Conservation (phyloP, 2,329 filamentous ascomycete genomes). For the Pseudonectria foliicola region DNA sequence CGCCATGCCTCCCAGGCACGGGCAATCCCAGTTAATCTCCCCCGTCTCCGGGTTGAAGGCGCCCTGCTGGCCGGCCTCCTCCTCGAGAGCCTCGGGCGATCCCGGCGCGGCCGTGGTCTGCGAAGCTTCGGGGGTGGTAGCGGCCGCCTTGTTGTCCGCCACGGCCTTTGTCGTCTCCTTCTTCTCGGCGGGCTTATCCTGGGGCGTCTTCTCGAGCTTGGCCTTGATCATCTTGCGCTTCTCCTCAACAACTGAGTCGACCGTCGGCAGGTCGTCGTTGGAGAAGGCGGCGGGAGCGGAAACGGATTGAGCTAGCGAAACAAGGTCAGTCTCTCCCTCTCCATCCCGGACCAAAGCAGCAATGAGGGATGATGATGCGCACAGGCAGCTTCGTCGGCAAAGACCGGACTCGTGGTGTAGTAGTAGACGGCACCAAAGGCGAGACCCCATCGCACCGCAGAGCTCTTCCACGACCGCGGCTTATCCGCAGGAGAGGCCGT, state of each 20-base stretch:
- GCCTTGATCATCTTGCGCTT: conserved; percentile 44
- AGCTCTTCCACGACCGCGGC: conserved; percentile 76
- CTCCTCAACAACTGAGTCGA: conserved; percentile 60
- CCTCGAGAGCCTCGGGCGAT: conserved; percentile 55
- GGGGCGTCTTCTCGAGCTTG: conserved; percentile 21
- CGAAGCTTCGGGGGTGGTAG: conserved; percentile 7
- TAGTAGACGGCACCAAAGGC: conserved; percentile 78
- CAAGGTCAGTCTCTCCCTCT: conserved; percentile 5
- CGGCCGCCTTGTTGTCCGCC: conserved; percentile 17
- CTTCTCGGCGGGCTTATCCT: conserved; percentile 12
- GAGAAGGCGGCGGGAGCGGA: conserved; percentile 45
- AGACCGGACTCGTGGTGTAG: conserved; percentile 84
- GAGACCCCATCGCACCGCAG: conserved; percentile 64
- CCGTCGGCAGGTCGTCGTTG: conserved; percentile 53
- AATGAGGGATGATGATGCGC: conserved; percentile 28
- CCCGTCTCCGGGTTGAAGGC: conserved; percentile 98
- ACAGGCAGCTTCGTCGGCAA: conserved; percentile 77
- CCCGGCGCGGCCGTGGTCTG: conserved; percentile 19
- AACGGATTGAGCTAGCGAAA: conserved; percentile 20
- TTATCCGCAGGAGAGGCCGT: conserved; percentile 51
- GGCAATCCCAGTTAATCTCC: conserved; percentile 99
- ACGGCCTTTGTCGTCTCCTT: conserved; percentile 20
- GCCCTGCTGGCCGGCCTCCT: conserved; percentile 78
- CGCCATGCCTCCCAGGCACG: conserved; percentile 95
- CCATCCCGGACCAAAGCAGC: neutral